phyloP scores from a whole-genome alignment of 441 rosid species.

The Oxalis stricta region DNA sequence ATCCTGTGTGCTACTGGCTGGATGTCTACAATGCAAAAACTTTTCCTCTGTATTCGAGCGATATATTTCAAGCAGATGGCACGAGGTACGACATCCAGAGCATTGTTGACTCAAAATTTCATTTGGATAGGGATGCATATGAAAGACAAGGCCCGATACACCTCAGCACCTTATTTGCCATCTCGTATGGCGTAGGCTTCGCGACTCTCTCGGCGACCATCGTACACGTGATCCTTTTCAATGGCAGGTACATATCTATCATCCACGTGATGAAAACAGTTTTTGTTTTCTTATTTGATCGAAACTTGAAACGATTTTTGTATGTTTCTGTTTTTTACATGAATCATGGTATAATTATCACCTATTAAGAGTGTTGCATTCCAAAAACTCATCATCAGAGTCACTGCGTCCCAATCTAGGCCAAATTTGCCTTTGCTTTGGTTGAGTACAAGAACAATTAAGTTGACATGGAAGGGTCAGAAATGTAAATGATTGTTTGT shows the following conservation, averaged over 20 bases:
- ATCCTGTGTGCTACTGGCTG: constrained; percentile 68
- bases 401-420: no score
- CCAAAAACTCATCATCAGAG: no score
- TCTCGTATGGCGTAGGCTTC: constrained; percentile 83
- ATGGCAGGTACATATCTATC: constrained; percentile 47
- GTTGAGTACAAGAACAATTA: no score
- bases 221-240: constrained; percentile 71
- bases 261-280: no score
- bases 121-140: constrained; percentile 61
- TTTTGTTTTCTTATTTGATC: no score
- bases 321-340: not conserved
- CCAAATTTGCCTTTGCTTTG: no score
- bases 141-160: constrained; percentile 72
- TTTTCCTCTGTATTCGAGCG: constrained; percentile 69
- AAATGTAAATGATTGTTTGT: no score
- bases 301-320: not conserved
- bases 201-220: constrained; percentile 81
- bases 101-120: constrained; percentile 59
- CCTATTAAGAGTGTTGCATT: no score
- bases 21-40: constrained; percentile 66
- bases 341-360: no score
- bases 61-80: constrained; percentile 54
- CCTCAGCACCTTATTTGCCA: constrained; percentile 74
- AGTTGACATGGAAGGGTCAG: no score
- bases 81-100: constrained; percentile 57